phyloP scores from a whole-genome alignment of 2,329 filamentous ascomycete genomes.

The Cephalotrichum gorgonifer region DNA sequence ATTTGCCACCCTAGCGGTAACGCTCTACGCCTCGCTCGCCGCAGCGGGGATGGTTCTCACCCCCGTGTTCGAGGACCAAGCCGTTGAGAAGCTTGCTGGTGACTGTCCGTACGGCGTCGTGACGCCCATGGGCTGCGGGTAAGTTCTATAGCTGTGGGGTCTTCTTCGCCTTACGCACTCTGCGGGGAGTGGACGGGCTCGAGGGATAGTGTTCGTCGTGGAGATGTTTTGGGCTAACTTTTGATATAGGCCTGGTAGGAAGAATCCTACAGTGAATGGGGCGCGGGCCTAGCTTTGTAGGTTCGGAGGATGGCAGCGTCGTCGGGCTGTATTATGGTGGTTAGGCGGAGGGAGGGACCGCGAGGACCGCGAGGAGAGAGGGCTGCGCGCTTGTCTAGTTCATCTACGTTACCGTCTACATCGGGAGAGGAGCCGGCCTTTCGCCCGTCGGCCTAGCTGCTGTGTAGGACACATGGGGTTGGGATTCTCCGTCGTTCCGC shows the following conservation, averaged over 20 bases:
- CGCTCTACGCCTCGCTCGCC: constrained; percentile 35
- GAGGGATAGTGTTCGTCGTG: background rate
- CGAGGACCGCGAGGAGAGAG: background rate
- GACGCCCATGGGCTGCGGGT: constrained; percentile 49
- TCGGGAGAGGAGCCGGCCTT: background rate
- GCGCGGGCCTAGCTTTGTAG: background rate
- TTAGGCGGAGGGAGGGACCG: background rate
- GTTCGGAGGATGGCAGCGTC: background rate
- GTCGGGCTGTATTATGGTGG: background rate
- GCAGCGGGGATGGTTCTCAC: constrained; percentile 46
- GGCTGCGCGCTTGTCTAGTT: background rate
- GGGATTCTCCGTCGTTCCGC: background rate
- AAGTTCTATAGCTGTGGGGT: constrained; percentile 16
- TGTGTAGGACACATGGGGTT: too few relatives aligned
- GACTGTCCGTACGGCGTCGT: constrained; percentile 48
- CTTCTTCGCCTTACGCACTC: background rate
- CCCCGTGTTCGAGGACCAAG: constrained; percentile 38
- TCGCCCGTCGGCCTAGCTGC: too few relatives aligned
- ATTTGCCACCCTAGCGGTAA: constrained; percentile 19
- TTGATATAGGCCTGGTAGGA: background rate
- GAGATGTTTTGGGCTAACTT: background rate
- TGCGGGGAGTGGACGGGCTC: background rate
- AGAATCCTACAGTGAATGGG: background rate
- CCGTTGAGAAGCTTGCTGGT: constrained; percentile 32
- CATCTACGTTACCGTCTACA: background rate